Percentiles rank a stretch among this genome's conserved stretches.
phyloP scores from a whole-genome alignment of 345 rosid genomes.

The Salix arbutifolia region DNA sequence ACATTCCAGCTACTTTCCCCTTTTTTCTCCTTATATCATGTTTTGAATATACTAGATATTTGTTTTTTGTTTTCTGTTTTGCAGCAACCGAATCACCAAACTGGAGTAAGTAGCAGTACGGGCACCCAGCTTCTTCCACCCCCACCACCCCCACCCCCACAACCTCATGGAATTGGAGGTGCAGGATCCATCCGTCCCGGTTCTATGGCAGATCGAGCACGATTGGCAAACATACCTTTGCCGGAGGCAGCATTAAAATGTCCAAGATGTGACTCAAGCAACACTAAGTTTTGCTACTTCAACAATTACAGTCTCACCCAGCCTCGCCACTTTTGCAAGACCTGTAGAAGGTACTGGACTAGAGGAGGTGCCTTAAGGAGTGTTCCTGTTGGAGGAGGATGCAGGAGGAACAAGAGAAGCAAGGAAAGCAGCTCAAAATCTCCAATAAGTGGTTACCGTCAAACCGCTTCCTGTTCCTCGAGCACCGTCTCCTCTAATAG shows the following conservation, averaged over 20 bases:
- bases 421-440: conserved; percentile 54
- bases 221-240: conserved; percentile 72
- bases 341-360: conserved; percentile 98
- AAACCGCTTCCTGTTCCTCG: conserved; percentile 38
- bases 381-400: conserved; percentile 95
- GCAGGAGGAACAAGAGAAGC: conserved; percentile 77
- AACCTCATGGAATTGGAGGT: conserved; percentile 52
- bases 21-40: conserved; percentile 30
- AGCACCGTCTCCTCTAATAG: conserved; percentile 33
- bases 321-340: conserved; percentile 98
- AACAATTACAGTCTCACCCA: conserved; percentile 94
- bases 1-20: conserved; percentile 28
- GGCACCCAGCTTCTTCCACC: conserved; percentile 28
- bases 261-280: conserved; percentile 90
- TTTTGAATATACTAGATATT: conserved; percentile 56
- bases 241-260: conserved; percentile 77
- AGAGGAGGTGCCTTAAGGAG: conserved; percentile 83
- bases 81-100: conserved; percentile 43
- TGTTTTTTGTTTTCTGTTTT: conserved; percentile 29
- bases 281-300: conserved; percentile 95
- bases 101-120: conserved; percentile 24
- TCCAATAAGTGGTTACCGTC: conserved; percentile 37
- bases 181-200: conserved; percentile 72
- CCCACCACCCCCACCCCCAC: conserved; percentile 30
- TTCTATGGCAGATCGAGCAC: conserved; percentile 91